Evolutionary conservation across 192 early-diverging fungal species (phyloP).

Genomic region (Coemansia sp.): DNA sequence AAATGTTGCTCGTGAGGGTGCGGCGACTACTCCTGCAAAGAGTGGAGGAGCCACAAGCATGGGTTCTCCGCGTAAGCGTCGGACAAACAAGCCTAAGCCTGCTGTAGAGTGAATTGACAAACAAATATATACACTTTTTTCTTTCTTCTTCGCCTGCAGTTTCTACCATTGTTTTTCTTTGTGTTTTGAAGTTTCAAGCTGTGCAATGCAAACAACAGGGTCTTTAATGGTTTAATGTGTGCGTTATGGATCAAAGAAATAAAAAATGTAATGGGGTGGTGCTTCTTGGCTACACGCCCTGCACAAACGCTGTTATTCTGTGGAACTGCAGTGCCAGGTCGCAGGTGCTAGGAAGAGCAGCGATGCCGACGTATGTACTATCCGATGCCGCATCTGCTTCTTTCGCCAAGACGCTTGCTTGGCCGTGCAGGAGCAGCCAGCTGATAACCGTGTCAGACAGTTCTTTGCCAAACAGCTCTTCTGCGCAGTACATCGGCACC

Average conservation of each 20-base stretch:
- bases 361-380: conserved; percentile 25
- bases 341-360: conserved; percentile 35
- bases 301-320: conserved; percentile 5
- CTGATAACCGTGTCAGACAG: conserved; percentile 13
- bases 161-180: background rate
- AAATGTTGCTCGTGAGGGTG: background rate
- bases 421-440: conserved; percentile 23
- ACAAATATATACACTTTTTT: background rate
- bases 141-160: background rate
- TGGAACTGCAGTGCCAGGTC: conserved; percentile 32
- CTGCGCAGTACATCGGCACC: conserved; percentile 29
- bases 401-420: background rate
- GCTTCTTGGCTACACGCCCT: background rate
- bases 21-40: background rate
- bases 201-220: background rate
- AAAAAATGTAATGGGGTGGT: background rate
- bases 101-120: background rate
- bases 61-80: conserved; percentile 20
- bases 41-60: background rate
- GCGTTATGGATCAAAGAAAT: background rate
- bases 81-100: background rate
- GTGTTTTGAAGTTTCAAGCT: too few species aligned
- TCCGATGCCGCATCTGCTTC: background rate
- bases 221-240: too few species aligned
- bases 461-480: conserved; percentile 12